Percentiles rank a stretch among this genome's conserved stretches.
Conservation (phyloP, 2,329 filamentous ascomycete species). For the Microdochium bolleyi region DNA sequence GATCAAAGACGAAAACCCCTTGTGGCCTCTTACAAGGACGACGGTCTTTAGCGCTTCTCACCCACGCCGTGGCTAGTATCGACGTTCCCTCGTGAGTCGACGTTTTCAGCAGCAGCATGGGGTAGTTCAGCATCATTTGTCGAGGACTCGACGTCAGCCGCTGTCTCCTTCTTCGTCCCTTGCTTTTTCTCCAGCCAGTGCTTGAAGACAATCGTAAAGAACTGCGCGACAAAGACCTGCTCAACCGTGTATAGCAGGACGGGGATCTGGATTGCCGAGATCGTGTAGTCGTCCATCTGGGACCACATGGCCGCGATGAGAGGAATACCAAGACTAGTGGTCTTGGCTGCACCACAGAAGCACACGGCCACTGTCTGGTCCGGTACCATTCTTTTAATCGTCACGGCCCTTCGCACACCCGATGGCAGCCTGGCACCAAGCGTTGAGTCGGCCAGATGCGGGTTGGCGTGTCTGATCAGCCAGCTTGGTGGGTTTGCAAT, state of each 20-base stretch:
- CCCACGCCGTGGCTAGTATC: no score
- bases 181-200: slow-evolving; percentile 28
- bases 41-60: no score
- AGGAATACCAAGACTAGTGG: slow-evolving; percentile 62
- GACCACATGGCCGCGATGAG: slow-evolving; percentile 61
- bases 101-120: background rate
- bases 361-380: slow-evolving; percentile 62
- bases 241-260: slow-evolving; percentile 56
- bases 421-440: slow-evolving; percentile 16
- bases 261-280: slow-evolving; percentile 54
- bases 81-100: background rate
- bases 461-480: slow-evolving; percentile 23
- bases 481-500: slow-evolving; percentile 32
- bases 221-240: slow-evolving; percentile 30
- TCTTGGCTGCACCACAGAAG: slow-evolving; percentile 68
- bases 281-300: slow-evolving; percentile 41
- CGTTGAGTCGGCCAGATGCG: slow-evolving; percentile 21
- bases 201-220: slow-evolving; percentile 30
- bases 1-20: no score
- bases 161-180: slow-evolving; percentile 11
- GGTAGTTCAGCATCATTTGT: background rate
- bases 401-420: slow-evolving; percentile 25
- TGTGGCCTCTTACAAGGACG: no score
- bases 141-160: background rate
- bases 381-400: slow-evolving; percentile 43